These are phyloP conservation scores for Penicillium sp. DNA, from an alignment of 2,329 filamentous ascomycete species.

Conservation along the genomic window DNA sequence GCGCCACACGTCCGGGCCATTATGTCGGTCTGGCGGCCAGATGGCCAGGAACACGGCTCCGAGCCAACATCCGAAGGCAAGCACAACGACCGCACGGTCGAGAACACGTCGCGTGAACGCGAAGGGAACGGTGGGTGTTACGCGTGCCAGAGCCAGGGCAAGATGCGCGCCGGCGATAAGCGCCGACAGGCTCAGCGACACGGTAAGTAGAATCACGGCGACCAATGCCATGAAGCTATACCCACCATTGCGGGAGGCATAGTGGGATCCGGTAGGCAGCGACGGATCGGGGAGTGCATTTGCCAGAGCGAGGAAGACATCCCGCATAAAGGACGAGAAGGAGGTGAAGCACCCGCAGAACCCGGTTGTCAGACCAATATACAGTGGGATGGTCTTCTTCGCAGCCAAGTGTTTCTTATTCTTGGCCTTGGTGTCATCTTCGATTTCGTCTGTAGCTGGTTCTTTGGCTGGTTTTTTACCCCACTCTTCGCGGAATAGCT, in stretches of 20 bases:
- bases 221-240: conserved; percentile 81
- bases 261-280: conserved; percentile 35
- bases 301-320: conserved; percentile 74
- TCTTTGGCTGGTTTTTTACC: conserved; percentile 39
- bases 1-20: conserved; percentile 63
- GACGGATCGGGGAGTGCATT: conserved; percentile 65
- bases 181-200: conserved; percentile 68
- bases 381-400: conserved; percentile 86
- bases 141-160: conserved; percentile 60
- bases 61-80: conserved; percentile 75
- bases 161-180: conserved; percentile 73
- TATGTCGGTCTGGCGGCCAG: conserved; percentile 62
- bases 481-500: conserved; percentile 70
- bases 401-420: conserved; percentile 58
- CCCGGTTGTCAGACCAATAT: conserved; percentile 80
- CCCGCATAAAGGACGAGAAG: conserved; percentile 82
- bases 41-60: conserved; percentile 71
- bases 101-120: conserved; percentile 58
- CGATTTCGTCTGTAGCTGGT: conserved; percentile 22
- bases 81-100: conserved; percentile 62
- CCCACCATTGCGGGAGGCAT: conserved; percentile 63
- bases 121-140: conserved; percentile 63
- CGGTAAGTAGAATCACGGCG: conserved; percentile 70
- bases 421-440: not conserved
- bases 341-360: conserved; percentile 90